Conservation (phyloP, 768 basidiomycete genomes). For the Mycena rosella region DNA sequence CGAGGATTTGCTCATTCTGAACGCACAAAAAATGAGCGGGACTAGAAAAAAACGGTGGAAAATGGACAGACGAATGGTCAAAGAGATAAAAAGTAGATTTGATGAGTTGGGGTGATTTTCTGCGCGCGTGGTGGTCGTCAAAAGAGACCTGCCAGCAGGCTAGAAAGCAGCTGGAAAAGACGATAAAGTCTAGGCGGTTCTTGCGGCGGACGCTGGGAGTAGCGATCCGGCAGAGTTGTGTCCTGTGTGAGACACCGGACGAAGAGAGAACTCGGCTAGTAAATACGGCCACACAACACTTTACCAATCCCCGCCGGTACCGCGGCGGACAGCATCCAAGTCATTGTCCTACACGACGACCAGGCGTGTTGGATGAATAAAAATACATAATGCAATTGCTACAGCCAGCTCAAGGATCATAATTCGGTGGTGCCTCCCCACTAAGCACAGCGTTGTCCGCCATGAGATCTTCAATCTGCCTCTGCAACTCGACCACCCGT, state of each 20-base stretch:
- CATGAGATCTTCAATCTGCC: constrained; percentile 24
- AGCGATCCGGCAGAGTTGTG: constrained; percentile 46
- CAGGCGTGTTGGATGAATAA: not conserved
- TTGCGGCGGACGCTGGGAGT: constrained; percentile 51
- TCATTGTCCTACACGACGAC: constrained; percentile 7
- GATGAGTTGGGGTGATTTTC: constrained; percentile 63
- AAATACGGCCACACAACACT: not conserved
- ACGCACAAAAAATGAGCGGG: constrained; percentile 30
- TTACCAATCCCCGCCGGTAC: no score
- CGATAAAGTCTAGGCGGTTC: constrained; percentile 55
- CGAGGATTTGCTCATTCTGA: constrained; percentile 95
- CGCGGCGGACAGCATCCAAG: not conserved
- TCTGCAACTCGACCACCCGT: constrained; percentile 20
- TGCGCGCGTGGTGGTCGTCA: constrained; percentile 85
- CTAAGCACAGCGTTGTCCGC: constrained; percentile 21
- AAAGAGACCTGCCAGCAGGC: constrained; percentile 94
- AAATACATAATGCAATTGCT: not conserved
- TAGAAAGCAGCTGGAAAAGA: constrained; percentile 70
- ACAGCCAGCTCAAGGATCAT: constrained; percentile 6
- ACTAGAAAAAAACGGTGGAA: constrained; percentile 24
- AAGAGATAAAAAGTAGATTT: constrained; percentile 55
- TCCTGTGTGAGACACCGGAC: constrained; percentile 28
- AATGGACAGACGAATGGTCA: constrained; percentile 58
- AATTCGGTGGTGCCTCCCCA: constrained; percentile 18
- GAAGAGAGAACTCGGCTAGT: not conserved